These are phyloP conservation scores for Biscutella laevigata DNA, from an alignment of 441 rosid species.

Conservation along the genomic window DNA sequence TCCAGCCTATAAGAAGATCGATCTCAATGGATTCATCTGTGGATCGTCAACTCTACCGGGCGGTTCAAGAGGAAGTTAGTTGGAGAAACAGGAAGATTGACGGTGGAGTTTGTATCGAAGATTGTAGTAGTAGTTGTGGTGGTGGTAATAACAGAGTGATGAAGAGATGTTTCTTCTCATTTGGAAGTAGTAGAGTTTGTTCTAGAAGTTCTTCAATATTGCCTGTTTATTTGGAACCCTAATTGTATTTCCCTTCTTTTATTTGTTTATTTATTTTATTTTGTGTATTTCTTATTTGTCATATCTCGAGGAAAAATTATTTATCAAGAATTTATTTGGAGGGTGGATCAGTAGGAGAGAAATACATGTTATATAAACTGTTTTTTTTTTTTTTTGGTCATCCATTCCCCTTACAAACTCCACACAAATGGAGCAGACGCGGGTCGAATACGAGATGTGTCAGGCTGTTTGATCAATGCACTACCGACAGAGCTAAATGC, in stretches of 20 bases:
- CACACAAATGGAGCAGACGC: too few species aligned
- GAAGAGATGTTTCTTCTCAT: conserved; percentile 41
- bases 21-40: conserved; percentile 62
- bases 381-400: too few species aligned
- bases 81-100: conserved; percentile 27
- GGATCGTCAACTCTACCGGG: conserved; percentile 47
- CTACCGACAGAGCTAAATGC: too few species aligned
- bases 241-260: conserved; percentile 8
- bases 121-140: conserved; percentile 20
- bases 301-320: not conserved
- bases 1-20: conserved; percentile 61
- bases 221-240: conserved; percentile 35
- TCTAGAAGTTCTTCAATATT: conserved; percentile 44
- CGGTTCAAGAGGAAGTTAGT: conserved; percentile 44
- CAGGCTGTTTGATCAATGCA: too few species aligned
- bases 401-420: too few species aligned
- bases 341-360: conserved; percentile 3
- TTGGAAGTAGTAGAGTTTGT: conserved; percentile 34
- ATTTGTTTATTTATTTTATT: conserved; percentile 1
- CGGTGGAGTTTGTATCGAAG: conserved; percentile 7
- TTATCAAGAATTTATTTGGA: conserved; percentile 2
- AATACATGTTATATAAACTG: too few species aligned
- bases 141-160: conserved; percentile 32
- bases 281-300: not conserved
- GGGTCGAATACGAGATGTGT: too few species aligned